Conservation (phyloP, 768 basidiomycete species). For the Leccinum fibrillosum region DNA sequence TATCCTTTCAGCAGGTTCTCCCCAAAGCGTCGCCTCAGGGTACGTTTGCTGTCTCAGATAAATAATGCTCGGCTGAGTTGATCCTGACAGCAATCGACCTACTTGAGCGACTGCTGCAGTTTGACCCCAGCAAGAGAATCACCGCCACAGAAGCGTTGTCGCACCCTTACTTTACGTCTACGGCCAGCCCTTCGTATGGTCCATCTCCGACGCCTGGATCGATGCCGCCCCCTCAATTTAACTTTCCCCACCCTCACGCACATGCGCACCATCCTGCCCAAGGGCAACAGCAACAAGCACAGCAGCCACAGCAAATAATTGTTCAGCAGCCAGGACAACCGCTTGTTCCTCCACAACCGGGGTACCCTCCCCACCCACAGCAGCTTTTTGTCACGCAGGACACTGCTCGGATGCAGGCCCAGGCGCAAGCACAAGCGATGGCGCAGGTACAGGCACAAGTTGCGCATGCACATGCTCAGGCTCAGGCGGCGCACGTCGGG, state of each 20-base stretch:
- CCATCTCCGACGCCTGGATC: conserved; percentile 43
- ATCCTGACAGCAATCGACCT: conserved; percentile 71
- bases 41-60: conserved; percentile 24
- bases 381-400: conserved; percentile 32
- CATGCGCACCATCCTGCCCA: conserved; percentile 48
- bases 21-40: conserved; percentile 87
- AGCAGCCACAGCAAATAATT: conserved; percentile 38
- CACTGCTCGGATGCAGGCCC: conserved; percentile 38
- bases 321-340: conserved; percentile 37
- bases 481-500: conserved; percentile 29
- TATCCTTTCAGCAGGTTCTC: conserved; percentile 75
- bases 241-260: conserved; percentile 62
- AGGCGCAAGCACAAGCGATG: conserved; percentile 38
- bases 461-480: conserved; percentile 41
- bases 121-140: conserved; percentile 89
- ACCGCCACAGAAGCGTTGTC: conserved; percentile 88
- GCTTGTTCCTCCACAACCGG: conserved; percentile 34
- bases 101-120: conserved; percentile 91
- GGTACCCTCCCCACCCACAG: conserved; percentile 33
- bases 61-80: conserved; percentile 2
- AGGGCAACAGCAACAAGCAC: conserved; percentile 44
- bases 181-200: conserved; percentile 34
- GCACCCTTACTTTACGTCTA: conserved; percentile 86
- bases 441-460: conserved; percentile 41
- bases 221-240: conserved; percentile 67